These are phyloP conservation scores for Phyllosticta citrichinensis DNA, from an alignment of 2,329 filamentous ascomycete genomes.

Conservation along the genomic window DNA sequence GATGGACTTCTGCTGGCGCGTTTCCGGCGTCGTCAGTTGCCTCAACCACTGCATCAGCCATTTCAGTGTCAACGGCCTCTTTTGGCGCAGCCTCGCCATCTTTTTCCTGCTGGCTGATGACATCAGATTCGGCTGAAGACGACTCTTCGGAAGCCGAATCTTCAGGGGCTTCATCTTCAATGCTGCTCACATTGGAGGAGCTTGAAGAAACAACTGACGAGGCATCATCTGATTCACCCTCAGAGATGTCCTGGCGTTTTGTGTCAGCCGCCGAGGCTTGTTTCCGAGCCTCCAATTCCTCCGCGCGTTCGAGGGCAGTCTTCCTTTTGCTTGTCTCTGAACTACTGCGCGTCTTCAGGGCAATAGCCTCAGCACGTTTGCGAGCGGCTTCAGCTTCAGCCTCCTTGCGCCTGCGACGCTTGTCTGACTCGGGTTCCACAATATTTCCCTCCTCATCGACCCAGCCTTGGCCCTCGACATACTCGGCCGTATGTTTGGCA, in stretches of 20 bases:
- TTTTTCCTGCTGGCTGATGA: slow-evolving; percentile 12
- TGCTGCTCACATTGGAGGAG: slow-evolving; percentile 21
- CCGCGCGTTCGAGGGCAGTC: slow-evolving; percentile 1
- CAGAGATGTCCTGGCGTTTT: slow-evolving; percentile 4
- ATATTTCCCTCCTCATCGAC: slow-evolving; percentile 68
- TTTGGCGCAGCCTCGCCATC: slow-evolving; percentile 13
- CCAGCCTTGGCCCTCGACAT: slow-evolving; percentile 81
- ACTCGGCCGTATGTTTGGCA: slow-evolving; percentile 48
- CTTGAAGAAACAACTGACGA: slow-evolving; percentile 27
- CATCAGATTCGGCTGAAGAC: slow-evolving; percentile 16
- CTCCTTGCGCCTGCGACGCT: slow-evolving; percentile 8
- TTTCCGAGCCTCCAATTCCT: not conserved
- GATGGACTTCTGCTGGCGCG: slow-evolving; percentile 51
- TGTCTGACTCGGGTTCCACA: slow-evolving; percentile 47
- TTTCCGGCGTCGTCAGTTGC: not conserved
- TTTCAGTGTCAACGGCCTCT: slow-evolving; percentile 10
- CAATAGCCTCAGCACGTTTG: not conserved
- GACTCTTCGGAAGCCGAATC: slow-evolving; percentile 2
- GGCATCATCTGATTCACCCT: slow-evolving; percentile 12
- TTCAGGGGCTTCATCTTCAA: not conserved
- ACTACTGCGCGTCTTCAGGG: not conserved
- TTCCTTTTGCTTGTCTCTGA: slow-evolving; percentile 15
- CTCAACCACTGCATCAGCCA: slow-evolving; percentile 3
- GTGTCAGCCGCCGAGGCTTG: not conserved
- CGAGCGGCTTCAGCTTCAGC: slow-evolving; percentile 8